Evolutionary conservation across 2,329 filamentous ascomycete species (phyloP).

Genomic region (Grosmannia clavigera): DNA sequence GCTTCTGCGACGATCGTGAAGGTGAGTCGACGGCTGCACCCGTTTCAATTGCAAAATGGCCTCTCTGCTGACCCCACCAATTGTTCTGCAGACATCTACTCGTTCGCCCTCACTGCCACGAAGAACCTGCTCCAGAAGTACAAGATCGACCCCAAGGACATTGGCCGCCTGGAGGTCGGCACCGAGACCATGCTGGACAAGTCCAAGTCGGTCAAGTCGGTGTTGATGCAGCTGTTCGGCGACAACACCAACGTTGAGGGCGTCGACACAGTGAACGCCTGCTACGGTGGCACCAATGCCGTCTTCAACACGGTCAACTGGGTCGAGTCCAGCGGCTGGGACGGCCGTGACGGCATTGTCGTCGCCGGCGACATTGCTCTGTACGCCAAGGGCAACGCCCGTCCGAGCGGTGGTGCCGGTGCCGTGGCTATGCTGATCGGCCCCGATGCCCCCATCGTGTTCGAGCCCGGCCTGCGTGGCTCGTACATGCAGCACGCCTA

Average conservation of each 20-base stretch:
- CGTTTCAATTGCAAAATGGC: not conserved
- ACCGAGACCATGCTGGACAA: slow-evolving; percentile 81
- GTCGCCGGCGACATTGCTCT: slow-evolving; percentile 74
- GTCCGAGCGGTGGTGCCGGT: slow-evolving; percentile 70
- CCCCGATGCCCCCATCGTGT: slow-evolving; percentile 62
- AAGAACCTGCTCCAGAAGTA: slow-evolving; percentile 73
- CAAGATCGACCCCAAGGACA: slow-evolving; percentile 64
- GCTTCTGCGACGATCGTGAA: slow-evolving; percentile 82
- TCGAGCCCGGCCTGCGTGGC: slow-evolving; percentile 68
- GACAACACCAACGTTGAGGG: slow-evolving; percentile 78
- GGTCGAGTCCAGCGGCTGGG: slow-evolving; percentile 79
- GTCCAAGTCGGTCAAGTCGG: slow-evolving; percentile 82
- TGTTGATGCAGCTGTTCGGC: slow-evolving; percentile 76
- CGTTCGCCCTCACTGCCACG: slow-evolving; percentile 64
- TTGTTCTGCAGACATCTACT: slow-evolving; percentile 62
- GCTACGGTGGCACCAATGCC: slow-evolving; percentile 78
- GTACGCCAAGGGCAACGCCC: slow-evolving; percentile 72
- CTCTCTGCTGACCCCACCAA: slow-evolving; percentile 2
- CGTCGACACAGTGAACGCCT: slow-evolving; percentile 73
- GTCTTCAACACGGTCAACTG: slow-evolving; percentile 76
- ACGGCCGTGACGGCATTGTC: slow-evolving; percentile 69
- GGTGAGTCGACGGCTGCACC: slow-evolving; percentile 34
- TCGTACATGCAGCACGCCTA: slow-evolving; percentile 76
- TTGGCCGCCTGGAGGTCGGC: slow-evolving; percentile 73
- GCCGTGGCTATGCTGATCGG: slow-evolving; percentile 69